These are phyloP conservation scores for Senecio squalidus DNA, from an alignment of 140 eudicot species.

Conservation along the genomic window DNA sequence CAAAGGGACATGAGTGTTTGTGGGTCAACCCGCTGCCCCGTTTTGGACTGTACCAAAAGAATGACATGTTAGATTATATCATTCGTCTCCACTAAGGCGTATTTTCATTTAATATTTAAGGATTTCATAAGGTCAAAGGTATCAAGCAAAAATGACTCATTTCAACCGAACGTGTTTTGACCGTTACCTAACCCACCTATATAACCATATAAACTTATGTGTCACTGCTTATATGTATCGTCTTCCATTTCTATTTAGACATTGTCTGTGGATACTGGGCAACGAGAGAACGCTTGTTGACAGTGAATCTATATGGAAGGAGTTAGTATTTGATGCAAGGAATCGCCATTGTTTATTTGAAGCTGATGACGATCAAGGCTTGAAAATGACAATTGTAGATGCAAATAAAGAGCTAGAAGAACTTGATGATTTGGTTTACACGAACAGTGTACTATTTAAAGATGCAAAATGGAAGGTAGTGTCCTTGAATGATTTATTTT, in stretches of 20 bases:
- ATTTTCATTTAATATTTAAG: too few relatives aligned
- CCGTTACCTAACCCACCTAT: too few relatives aligned
- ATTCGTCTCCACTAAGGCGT: too few relatives aligned
- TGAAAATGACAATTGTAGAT: constrained; percentile 34
- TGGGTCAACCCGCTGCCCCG: too few relatives aligned
- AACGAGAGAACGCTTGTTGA: constrained; percentile 39
- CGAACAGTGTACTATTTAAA: constrained; percentile 36
- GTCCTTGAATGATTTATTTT: too few relatives aligned
- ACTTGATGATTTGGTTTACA: constrained; percentile 50
- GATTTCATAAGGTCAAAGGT: too few relatives aligned
- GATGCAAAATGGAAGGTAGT: constrained; percentile 44
- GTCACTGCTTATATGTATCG: background rate
- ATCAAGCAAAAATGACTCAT: too few relatives aligned
- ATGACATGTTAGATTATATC: too few relatives aligned
- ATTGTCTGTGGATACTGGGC: constrained; percentile 64
- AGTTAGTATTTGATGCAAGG: constrained; percentile 41
- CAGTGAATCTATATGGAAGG: constrained; percentile 47
- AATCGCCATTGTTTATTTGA: constrained; percentile 43
- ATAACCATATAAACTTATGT: too few relatives aligned
- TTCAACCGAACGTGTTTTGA: too few relatives aligned
- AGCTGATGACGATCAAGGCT: constrained; percentile 47
- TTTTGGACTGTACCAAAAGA: too few relatives aligned
- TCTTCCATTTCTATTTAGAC: constrained; percentile 26
- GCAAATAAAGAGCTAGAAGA: constrained; percentile 47
- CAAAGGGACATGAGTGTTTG: too few relatives aligned